Evolutionary conservation across 768 basidiomycete genomes (phyloP).

Genomic region (Pleurotus citrinopileatus): DNA sequence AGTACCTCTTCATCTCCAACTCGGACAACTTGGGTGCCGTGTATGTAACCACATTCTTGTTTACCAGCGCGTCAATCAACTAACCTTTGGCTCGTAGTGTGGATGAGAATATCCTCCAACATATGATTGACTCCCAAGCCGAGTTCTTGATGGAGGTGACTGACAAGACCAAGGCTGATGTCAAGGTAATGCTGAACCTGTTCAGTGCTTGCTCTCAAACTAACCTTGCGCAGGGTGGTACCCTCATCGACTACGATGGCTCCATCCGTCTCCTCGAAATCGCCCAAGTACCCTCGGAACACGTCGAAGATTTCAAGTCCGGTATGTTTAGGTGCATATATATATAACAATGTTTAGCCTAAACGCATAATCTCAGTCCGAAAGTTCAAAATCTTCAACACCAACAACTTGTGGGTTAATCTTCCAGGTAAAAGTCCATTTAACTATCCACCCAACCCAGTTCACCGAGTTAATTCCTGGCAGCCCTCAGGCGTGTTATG

Average conservation of each 20-base stretch:
- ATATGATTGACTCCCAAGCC: slow-evolving; percentile 78
- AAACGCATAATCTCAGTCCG: slow-evolving; percentile 32
- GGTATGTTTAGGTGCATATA: slow-evolving; percentile 29
- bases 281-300: slow-evolving; percentile 91
- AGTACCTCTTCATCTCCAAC: slow-evolving; percentile 97
- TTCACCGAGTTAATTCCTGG: slow-evolving; percentile 6
- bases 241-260: slow-evolving; percentile 89
- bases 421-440: slow-evolving; percentile 54
- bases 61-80: slow-evolving; percentile 19
- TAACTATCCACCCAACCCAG: background rate
- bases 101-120: slow-evolving; percentile 79
- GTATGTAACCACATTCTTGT: slow-evolving; percentile 37
- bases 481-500: slow-evolving; percentile 90
- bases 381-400: slow-evolving; percentile 83
- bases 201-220: background rate
- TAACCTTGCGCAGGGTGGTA: slow-evolving; percentile 62
- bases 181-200: slow-evolving; percentile 32
- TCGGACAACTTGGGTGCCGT: slow-evolving; percentile 95
- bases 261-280: slow-evolving; percentile 88
- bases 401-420: slow-evolving; percentile 75
- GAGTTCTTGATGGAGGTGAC: slow-evolving; percentile 97
- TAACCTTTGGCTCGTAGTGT: slow-evolving; percentile 41
- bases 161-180: slow-evolving; percentile 92
- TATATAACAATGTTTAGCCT: background rate
- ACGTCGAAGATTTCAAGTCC: slow-evolving; percentile 93